Percentiles rank a stretch among this genome's conserved stretches.
phyloP scores from a whole-genome alignment of 768 basidiomycete species.

The Lactarius akahatsu region DNA sequence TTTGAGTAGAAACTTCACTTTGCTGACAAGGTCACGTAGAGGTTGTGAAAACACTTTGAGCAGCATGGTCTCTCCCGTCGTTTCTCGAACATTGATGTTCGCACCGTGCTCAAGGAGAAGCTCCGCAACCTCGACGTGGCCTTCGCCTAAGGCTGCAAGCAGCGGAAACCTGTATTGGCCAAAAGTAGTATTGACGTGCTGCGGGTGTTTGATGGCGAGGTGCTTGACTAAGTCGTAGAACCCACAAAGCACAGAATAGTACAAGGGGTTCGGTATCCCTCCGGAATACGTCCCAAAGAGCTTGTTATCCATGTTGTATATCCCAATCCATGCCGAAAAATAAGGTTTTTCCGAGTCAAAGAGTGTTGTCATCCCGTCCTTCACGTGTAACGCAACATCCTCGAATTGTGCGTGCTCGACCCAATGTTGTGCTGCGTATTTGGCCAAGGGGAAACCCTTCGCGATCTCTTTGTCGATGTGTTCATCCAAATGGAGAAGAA shows the following conservation, averaged over 20 bases:
- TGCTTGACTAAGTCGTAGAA: neutral
- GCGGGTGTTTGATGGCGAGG: neutral
- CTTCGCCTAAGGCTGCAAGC: neutral
- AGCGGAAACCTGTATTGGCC: neutral
- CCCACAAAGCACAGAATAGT: neutral
- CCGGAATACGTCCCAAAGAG: no score
- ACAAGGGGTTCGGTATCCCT: neutral
- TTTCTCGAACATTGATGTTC: neutral
- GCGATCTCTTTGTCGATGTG: neutral
- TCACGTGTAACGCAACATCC: neutral
- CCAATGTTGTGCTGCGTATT: neutral
- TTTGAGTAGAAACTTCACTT: neutral
- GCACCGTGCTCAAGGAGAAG: neutral
- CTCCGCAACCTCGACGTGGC: neutral
- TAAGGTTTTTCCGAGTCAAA: neutral
- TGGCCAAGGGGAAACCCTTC: neutral
- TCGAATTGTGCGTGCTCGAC: neutral
- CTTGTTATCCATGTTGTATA: neutral
- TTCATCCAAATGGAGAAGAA: no score
- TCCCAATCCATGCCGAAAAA: neutral
- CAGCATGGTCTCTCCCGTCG: neutral
- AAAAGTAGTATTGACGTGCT: neutral
- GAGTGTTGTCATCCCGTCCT: neutral
- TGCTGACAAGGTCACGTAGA: neutral
- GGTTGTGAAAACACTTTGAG: accelerated